Evolutionary conservation across 1,139 yeast genomes (phyloP).

Genomic region (Pichia sp.): DNA sequence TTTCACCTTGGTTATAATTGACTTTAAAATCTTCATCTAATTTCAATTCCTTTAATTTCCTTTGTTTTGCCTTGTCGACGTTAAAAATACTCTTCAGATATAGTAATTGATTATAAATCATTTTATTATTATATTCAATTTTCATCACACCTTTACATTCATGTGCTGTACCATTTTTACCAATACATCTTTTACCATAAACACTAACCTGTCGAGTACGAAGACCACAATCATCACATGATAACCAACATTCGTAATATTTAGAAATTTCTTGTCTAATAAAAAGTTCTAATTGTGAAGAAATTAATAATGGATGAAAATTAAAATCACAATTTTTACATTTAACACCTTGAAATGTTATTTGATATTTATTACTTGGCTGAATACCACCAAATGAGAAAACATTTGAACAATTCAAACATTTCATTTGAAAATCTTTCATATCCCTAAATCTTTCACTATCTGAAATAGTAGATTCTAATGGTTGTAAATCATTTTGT

Average conservation of each 20-base stretch:
- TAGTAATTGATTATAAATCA: constrained; percentile 78
- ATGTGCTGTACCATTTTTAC: constrained; percentile 51
- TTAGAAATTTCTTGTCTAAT: constrained; percentile 64
- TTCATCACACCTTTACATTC: constrained; percentile 84
- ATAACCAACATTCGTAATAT: constrained; percentile 82
- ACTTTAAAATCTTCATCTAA: constrained; percentile 28
- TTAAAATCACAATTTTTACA: constrained; percentile 56
- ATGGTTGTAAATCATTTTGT: constrained; percentile 54
- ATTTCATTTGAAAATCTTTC: constrained; percentile 48
- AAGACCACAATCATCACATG: constrained; percentile 84
- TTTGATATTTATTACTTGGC: constrained; percentile 51
- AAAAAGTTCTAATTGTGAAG: constrained; percentile 66
- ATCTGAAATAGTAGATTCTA: constrained; percentile 79
- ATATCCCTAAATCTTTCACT: constrained; percentile 72
- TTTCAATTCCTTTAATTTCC: constrained; percentile 45
- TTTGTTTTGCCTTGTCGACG: constrained; percentile 66
- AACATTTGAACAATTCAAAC: constrained; percentile 51
- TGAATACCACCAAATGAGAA: constrained; percentile 73
- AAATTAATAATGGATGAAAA: constrained; percentile 49
- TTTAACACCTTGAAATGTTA: constrained; percentile 63
- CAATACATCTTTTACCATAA: constrained; percentile 81
- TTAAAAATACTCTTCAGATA: constrained; percentile 78
- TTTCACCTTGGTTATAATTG: constrained; percentile 46
- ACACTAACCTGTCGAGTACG: constrained; percentile 83
- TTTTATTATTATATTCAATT: constrained; percentile 71